Evolutionary conservation across 306 rosid genomes (phyloP), one percentile per base, ranked within the genome.

Genomic region (Boehmeria nivea): DNA sequence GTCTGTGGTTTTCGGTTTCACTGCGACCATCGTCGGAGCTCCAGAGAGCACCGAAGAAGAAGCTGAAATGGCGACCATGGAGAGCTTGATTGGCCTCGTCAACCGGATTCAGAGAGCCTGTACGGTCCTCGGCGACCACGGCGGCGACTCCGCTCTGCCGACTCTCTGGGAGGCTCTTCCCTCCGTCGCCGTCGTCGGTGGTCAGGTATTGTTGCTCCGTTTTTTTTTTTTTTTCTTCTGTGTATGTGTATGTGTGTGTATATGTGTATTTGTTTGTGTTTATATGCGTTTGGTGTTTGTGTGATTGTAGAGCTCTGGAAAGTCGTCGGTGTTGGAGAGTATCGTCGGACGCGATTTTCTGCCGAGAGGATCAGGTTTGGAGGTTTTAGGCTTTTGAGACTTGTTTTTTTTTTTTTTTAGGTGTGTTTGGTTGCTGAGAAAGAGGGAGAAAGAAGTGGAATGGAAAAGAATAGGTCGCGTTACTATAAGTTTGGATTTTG

Each of bases 331-430:
- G 43, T 68, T 87, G 50, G 95, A 83, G 79, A 76, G 95, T 64
- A 70, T 87, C n/a, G 89, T 87, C 15, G 93, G 93, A 40, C 95
- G 89, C 33, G 95, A 83, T 72, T 83, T 87, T 81, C 95, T 87
- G 18, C 95, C 95, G 2, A 64, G 95, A 39, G 95, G 93, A 53
- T 87, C 95, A 65, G 95, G 95, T 87, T 25, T 11, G 57, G 58
- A 42, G 15, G 44, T 22, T 6, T 46, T 16, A n/a, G 44, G n/a
- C 21, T n/a, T 38, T 11, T 4, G 15, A 24, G 19, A 39, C 24
- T 9, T 59, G 22, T 36, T 36, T 0, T 3, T 38, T 22, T 56
- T 37, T 54, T 54, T 27, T 17, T 31, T 24, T 12, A 0, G 8
- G 9, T 22, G 23, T 57, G 52, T 37, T 70, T 64, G 54, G 65